Evolutionary conservation across 2,329 filamentous ascomycete species (phyloP).

Genomic region (Paraphoma sp.): DNA sequence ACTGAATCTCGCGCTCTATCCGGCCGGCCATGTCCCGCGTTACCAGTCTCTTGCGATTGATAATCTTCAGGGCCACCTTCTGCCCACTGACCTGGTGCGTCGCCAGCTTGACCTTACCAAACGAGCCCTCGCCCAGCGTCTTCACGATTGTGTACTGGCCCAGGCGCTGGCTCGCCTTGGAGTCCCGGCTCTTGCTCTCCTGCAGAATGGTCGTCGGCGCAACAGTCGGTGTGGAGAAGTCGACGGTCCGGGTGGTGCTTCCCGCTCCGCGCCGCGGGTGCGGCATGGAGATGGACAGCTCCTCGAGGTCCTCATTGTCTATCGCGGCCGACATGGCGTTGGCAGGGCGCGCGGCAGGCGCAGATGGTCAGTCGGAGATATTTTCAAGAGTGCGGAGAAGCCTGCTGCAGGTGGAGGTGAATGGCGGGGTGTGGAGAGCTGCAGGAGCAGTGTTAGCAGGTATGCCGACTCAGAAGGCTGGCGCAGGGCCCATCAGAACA

Average conservation of each 20-base stretch:
- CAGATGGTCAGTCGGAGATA: neutral
- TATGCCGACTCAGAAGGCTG: neutral
- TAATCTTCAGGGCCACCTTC: conserved; percentile 97
- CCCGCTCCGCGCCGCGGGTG: conserved; percentile 63
- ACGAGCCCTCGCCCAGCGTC: conserved; percentile 94
- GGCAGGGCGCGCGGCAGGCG: conserved; percentile 1
- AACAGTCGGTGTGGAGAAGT: conserved; percentile 39
- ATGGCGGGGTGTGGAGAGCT: conserved; percentile 3
- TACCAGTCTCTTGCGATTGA: conserved; percentile 92
- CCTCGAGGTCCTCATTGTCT: conserved; percentile 74
- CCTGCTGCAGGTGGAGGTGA: neutral
- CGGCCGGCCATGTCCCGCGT: conserved; percentile 97
- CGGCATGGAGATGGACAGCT: conserved; percentile 75
- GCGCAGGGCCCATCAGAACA: conserved; percentile 1
- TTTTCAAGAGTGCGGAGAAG: neutral
- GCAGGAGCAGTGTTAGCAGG: neutral
- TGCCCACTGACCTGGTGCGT: conserved; percentile 91
- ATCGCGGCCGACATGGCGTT: conserved; percentile 56
- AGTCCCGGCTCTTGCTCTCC: conserved; percentile 54
- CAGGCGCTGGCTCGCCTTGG: conserved; percentile 80
- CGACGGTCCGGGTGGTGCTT: conserved; percentile 43
- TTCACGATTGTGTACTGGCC: conserved; percentile 90
- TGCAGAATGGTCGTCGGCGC: conserved; percentile 28
- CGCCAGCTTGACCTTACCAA: conserved; percentile 97
- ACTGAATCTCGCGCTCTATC: conserved; percentile 97